Evolutionary conservation across 73 alveolate genomes (phyloP), one percentile per base, ranked within the genome.

Genomic region (Paramecium sexaurelia): DNA sequence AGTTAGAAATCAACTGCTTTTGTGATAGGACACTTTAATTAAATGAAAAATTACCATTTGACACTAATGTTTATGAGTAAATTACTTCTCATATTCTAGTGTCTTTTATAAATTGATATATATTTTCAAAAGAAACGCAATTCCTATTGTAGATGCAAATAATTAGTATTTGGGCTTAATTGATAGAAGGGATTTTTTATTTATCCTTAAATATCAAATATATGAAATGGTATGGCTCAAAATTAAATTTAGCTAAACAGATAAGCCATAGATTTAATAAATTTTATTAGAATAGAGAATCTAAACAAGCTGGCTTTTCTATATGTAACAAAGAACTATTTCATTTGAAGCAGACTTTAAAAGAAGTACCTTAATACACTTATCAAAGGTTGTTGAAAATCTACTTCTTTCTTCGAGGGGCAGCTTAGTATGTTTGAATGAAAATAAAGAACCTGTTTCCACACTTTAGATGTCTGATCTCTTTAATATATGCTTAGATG

Each of bases 171-270:
- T 78, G 22, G 90, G 90, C 17, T 39, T 78, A 27, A 78, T 78
- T 41, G 90, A 78, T 78, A 78, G 90, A 40, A 78, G 90, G 36
- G 90, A 78, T 78, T 78, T 78, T 24, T 22, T 78, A 39, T 78
- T 78, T 9, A 78, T 78, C 26, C 68, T 78, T 19, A 78, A 78
- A 45, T 41, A 78, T 45, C 55, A 78, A 33, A 27, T 41, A 15
- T 78, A 37, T 15, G 90, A 78, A 22, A 78, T 78, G 40, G 90
- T 78, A 78, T 41, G 29, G 15, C 40, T 41, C 29, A 32, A 61
- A 20, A 33, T 35, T 27, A 32, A 35, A 33, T 17, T 45, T 78
- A 78, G 90, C 55, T 78, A 5, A 10, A 32, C 19, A 24, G 45
- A 37, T 24, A 56, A 78, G 90, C 90, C 26, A 45, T 32, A 24